Conservation (phyloP, 768 basidiomycete species). For the Crucibulum laeve region DNA sequence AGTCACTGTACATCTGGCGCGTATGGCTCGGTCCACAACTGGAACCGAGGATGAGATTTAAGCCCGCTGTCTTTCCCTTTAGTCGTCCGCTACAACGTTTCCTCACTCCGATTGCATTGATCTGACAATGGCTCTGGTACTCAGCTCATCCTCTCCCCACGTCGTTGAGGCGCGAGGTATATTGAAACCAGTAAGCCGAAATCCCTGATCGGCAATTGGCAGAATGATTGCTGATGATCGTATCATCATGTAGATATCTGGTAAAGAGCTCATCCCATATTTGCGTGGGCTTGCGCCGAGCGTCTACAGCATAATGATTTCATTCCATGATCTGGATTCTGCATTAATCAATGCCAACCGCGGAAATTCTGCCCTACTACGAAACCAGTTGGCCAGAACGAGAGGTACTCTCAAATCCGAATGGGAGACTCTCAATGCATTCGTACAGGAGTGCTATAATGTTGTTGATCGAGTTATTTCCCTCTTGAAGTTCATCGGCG, state of each 20-base stretch:
- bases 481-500: neutral
- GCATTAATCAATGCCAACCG: conserved; percentile 6
- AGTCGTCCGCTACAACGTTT: no score
- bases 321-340: conserved; percentile 5
- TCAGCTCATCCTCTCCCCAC: no score
- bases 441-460: neutral
- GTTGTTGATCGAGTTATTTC: neutral
- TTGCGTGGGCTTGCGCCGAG: neutral
- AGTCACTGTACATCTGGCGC: no score
- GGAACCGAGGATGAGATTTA: no score
- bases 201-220: no score
- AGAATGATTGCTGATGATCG: neutral
- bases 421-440: neutral
- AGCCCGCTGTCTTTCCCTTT: no score
- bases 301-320: conserved; percentile 4
- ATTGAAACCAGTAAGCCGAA: no score
- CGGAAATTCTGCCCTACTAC: conserved; percentile 1
- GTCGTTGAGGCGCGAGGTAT: no score
- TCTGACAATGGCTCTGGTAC: no score
- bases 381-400: neutral
- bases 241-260: neutral
- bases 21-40: no score
- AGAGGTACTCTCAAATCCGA: neutral
- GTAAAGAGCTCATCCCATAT: neutral
- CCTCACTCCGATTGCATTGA: no score